Conservation (phyloP, 2,329 filamentous ascomycete genomes). For the Sarocladium brachiariae region DNA sequence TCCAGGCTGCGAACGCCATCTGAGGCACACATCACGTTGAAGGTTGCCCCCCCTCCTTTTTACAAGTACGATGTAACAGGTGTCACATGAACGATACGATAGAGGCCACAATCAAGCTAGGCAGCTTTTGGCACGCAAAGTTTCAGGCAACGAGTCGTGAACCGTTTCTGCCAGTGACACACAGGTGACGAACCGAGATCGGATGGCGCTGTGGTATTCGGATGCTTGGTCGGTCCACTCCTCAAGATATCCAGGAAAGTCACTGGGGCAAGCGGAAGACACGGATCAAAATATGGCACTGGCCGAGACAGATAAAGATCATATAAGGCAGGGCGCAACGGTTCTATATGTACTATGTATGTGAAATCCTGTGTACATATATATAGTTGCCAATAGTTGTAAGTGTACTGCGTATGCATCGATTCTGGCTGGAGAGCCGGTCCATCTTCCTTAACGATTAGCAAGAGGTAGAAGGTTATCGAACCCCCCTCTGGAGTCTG, state of each 20-base stretch:
- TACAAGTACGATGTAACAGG: background rate
- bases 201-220: background rate
- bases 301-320: background rate
- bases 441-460: too few species aligned
- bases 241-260: background rate
- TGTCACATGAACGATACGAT: background rate
- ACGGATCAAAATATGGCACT: background rate
- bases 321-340: background rate
- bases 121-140: background rate
- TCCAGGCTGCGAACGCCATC: background rate
- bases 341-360: too few species aligned
- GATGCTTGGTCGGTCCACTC: background rate
- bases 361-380: too few species aligned
- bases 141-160: background rate
- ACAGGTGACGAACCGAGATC: background rate
- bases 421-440: too few species aligned
- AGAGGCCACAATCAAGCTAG: constrained; percentile 3
- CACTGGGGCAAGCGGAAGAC: background rate
- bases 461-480: too few species aligned
- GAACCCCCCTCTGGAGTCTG: too few species aligned
- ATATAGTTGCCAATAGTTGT: too few species aligned
- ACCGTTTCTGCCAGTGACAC: background rate
- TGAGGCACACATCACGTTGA: background rate
- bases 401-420: too few species aligned
- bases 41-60: background rate